Base-by-base conservation (phyloP, 352 stramenopile species). In the Globisporangium perplexum region DNA sequence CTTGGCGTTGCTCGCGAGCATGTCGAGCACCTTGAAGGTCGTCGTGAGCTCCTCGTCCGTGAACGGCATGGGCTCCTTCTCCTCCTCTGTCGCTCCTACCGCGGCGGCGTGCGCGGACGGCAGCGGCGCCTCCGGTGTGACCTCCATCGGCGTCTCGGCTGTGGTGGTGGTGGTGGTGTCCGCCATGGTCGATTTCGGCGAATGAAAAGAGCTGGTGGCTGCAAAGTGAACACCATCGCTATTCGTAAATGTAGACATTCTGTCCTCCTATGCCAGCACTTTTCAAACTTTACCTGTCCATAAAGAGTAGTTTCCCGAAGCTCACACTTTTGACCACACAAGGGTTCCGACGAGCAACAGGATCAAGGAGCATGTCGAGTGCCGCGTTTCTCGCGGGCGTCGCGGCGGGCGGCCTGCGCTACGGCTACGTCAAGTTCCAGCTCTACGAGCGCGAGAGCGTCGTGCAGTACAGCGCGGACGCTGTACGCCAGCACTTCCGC, bases 311-410 rank as follows among this genome's bases (percentile, higher is more conserved):
- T n/a, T n/a, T n/a, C n/a, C n/a, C n/a, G n/a, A n/a, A n/a, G n/a
- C n/a, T n/a, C n/a, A n/a, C n/a, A n/a, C n/a, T n/a, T n/a, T n/a
- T n/a, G n/a, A n/a, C 39, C 41, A 50, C 22, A 45, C 28, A 51
- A 39, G 12, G 33, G 5, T 39, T 39, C 47, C 20, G 12, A 17
- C 15, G 18, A 23, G 10, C 28, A 53, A 22, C 33, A 4, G 15
- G 33, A 11, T 14, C 28, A 12, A 4, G 31, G 33, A 31, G 28
- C 4, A 90, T 90, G 80, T 88, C 77, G 24, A 47, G 83, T 35
- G 77, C 74, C 61, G 77, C 81, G 50, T 89, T 91, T 60, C 59
- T 87, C 50, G 81, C 79, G 43, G 81, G 81, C 41, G 62, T 82
- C 48, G 74, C 74, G 53, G 63, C 78, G 10, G 77, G 76, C 47